These are phyloP conservation scores for Eucalyptus regnans DNA, from an alignment of 345 rosid genomes.

Conservation along the genomic window DNA sequence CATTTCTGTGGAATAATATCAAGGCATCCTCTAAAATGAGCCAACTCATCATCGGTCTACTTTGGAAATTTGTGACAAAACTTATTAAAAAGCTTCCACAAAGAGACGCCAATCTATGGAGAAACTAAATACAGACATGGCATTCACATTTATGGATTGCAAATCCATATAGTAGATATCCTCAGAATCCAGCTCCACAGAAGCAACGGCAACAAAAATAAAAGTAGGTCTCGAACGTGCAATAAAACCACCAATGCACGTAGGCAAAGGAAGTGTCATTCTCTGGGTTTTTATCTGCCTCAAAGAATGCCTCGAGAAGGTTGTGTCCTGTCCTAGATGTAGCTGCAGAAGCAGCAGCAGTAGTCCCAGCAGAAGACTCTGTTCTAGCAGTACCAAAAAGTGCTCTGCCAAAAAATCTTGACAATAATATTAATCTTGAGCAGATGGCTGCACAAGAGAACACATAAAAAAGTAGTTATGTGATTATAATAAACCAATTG, in stretches of 20 bases:
- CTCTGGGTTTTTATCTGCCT: slow-evolving; percentile 48
- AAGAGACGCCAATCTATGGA: no score
- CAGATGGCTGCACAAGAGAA: not conserved
- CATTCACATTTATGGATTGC: no score
- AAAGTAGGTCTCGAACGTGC: no score
- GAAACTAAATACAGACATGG: no score
- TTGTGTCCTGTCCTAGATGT: slow-evolving; percentile 19
- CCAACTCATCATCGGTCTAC: no score
- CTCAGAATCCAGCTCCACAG: no score
- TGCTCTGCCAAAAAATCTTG: slow-evolving; percentile 50
- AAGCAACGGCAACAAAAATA: no score
- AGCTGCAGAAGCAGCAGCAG: slow-evolving; percentile 46
- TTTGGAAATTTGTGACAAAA: no score
- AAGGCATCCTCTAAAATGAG: no score
- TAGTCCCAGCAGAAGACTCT: slow-evolving; percentile 36
- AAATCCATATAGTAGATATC: no score
- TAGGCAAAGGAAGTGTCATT: slow-evolving; percentile 57
- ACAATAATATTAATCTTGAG: slow-evolving; percentile 34
- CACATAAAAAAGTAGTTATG: not conserved
- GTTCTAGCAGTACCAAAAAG: slow-evolving; percentile 50
- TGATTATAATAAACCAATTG: not conserved
- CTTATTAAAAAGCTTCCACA: no score
- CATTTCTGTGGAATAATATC: no score
- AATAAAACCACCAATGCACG: not conserved
- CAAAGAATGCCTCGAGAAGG: slow-evolving; percentile 75